Evolutionary conservation across 179 eudicot species (phyloP).

Genomic region (Patellifolia procumbens): DNA sequence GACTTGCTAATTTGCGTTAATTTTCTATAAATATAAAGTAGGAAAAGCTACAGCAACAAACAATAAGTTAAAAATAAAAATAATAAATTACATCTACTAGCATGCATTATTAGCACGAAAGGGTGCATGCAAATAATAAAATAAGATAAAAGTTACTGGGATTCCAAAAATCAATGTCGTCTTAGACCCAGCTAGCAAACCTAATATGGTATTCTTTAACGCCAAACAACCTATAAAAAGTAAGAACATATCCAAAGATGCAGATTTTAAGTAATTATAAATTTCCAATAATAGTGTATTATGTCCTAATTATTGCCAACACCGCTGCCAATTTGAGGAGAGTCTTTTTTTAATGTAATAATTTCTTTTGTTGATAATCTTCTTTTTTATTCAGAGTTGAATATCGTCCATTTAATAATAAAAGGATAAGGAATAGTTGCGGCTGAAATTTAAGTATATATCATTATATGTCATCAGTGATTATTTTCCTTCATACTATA

Average conservation of each 20-base stretch:
- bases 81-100: background rate
- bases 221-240: slow-evolving; percentile 33
- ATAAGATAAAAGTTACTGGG: background rate
- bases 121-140: slow-evolving; percentile 11
- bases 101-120: slow-evolving; percentile 17
- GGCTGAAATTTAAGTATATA: background rate
- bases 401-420: background rate
- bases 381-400: background rate
- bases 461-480: background rate
- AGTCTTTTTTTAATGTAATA: background rate
- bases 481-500: background rate
- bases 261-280: background rate
- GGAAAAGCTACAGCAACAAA: background rate
- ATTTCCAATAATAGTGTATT: slow-evolving; percentile 1
- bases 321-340: background rate
- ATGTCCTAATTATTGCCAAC: slow-evolving; percentile 13
- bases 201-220: slow-evolving; percentile 33
- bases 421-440: background rate
- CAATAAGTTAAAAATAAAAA: background rate
- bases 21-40: slow-evolving; percentile 4
- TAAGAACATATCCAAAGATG: slow-evolving; percentile 28
- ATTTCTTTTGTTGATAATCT: background rate
- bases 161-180: slow-evolving; percentile 32
- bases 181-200: slow-evolving; percentile 16
- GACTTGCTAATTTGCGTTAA: slow-evolving; percentile 21